Percentiles rank a stretch among this genome's conserved stretches.
Conservation (phyloP, 495 filamentous ascomycete genomes). For the Penicillium macrosclerotiorum region DNA sequence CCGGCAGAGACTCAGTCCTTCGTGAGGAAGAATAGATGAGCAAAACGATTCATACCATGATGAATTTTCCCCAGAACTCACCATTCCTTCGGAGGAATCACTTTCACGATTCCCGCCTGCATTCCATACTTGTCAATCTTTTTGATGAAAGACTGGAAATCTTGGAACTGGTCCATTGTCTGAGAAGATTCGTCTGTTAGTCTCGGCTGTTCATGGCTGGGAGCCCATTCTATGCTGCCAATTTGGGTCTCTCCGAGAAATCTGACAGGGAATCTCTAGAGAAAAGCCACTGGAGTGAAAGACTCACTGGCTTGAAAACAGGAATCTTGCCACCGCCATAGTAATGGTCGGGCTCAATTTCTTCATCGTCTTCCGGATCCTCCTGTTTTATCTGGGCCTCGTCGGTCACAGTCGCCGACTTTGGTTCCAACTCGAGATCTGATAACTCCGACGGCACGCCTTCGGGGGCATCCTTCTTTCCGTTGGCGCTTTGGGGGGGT, state of each 20-base stretch:
- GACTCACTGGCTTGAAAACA: constrained; percentile 84
- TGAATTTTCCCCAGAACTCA: constrained; percentile 37
- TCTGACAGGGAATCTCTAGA: too few relatives aligned
- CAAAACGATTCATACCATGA: constrained; percentile 1
- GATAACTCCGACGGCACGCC: constrained; percentile 45
- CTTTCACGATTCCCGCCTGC: constrained; percentile 94
- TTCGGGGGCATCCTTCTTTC: constrained; percentile 43
- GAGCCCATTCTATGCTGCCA: too few relatives aligned
- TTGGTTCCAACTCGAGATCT: constrained; percentile 44
- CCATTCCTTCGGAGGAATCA: constrained; percentile 95
- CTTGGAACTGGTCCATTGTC: constrained; percentile 89
- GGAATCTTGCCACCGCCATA: constrained; percentile 83
- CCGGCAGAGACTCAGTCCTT: constrained; percentile 69
- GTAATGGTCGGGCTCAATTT: constrained; percentile 82
- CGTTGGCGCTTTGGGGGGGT: constrained; percentile 46
- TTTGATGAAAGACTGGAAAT: constrained; percentile 83
- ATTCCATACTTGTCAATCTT: constrained; percentile 94
- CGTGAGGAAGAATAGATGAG: constrained; percentile 8
- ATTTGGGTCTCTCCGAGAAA: too few relatives aligned
- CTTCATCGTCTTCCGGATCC: constrained; percentile 44
- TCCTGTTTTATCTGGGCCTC: constrained; percentile 24
- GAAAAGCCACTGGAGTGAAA: not conserved
- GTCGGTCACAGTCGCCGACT: constrained; percentile 23
- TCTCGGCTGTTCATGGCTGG: constrained; percentile 3
- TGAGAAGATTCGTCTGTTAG: constrained; percentile 26